Percentiles rank a stretch among this genome's conserved stretches.
Conservation (phyloP, 768 basidiomycete species). For the Lentinula raphanica region DNA sequence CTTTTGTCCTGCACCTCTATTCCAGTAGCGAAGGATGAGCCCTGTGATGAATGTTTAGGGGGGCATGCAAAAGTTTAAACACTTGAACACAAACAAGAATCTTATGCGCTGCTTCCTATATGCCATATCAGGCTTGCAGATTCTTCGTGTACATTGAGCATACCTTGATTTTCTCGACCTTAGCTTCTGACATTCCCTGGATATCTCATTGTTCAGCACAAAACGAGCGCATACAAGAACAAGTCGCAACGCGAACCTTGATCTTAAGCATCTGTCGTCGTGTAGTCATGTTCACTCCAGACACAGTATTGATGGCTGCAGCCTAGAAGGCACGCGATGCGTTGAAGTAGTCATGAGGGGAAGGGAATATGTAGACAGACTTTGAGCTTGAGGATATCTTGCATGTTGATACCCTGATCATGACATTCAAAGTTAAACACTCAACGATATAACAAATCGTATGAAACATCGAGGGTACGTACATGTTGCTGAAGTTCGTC, state of each 20-base stretch:
- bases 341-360: neutral
- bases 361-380: constrained; percentile 23
- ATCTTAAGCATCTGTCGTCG: constrained; percentile 88
- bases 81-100: constrained; percentile 55
- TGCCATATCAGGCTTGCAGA: neutral
- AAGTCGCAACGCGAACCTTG: constrained; percentile 48
- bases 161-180: constrained; percentile 96
- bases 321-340: constrained; percentile 34
- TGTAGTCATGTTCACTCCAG: constrained; percentile 89
- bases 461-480: constrained; percentile 12
- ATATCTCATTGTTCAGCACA: constrained; percentile 7
- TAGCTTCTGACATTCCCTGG: constrained; percentile 93
- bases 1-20: constrained; percentile 86
- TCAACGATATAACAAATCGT: constrained; percentile 13
- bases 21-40: constrained; percentile 88
- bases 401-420: constrained; percentile 84
- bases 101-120: constrained; percentile 85
- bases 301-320: constrained; percentile 79
- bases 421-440: constrained; percentile 2
- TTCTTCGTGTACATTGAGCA: constrained; percentile 3
- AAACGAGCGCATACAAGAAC: constrained; percentile 15
- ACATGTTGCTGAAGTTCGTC: constrained; percentile 85
- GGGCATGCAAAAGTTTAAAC: neutral
- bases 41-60: constrained; percentile 39
- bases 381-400: constrained; percentile 93